Evolutionary conservation across 1,284 basidiomycete genomes (phyloP).

Genomic region (Microstroma glucosiphilum): DNA sequence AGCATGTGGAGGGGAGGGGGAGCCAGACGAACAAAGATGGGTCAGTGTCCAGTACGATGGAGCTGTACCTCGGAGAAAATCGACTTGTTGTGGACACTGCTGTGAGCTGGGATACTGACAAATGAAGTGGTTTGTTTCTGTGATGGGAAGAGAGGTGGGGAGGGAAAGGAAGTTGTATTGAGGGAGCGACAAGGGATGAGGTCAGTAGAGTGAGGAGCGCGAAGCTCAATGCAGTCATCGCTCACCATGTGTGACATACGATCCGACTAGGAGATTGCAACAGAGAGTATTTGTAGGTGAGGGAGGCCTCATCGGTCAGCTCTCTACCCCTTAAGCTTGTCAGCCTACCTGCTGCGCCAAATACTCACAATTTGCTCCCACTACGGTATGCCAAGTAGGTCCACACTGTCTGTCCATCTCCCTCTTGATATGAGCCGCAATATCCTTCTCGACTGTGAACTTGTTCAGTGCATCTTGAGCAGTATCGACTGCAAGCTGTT

Average conservation of each 20-base stretch:
- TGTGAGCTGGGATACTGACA: slow-evolving; percentile 27
- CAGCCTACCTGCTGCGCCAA: background rate
- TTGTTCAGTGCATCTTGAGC: slow-evolving; percentile 77
- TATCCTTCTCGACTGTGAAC: slow-evolving; percentile 89
- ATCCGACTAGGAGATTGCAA: slow-evolving; percentile 56
- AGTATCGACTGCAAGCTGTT: slow-evolving; percentile 82
- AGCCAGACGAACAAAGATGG: too few species aligned
- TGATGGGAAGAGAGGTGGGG: background rate
- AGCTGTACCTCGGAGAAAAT: too few species aligned
- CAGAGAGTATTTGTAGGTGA: background rate
- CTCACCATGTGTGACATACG: slow-evolving; percentile 93
- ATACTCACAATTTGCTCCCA: slow-evolving; percentile 68
- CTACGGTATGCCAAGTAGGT: slow-evolving; percentile 94
- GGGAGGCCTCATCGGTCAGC: background rate
- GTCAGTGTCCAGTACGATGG: too few species aligned
- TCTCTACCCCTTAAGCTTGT: slow-evolving; percentile 54
- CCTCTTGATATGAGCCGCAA: slow-evolving; percentile 95
- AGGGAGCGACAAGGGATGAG: background rate
- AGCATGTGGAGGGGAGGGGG: too few species aligned
- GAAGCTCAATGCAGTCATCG: slow-evolving; percentile 13
- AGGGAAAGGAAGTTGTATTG: background rate
- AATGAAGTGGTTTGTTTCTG: slow-evolving; percentile 49
- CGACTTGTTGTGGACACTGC: background rate
- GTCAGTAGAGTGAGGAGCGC: background rate
- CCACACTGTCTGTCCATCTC: slow-evolving; percentile 87